Evolutionary conservation across 1,139 yeast species (phyloP), one percentile per base, ranked within the genome.

Genomic region (Zygosaccharomyces sapae): DNA sequence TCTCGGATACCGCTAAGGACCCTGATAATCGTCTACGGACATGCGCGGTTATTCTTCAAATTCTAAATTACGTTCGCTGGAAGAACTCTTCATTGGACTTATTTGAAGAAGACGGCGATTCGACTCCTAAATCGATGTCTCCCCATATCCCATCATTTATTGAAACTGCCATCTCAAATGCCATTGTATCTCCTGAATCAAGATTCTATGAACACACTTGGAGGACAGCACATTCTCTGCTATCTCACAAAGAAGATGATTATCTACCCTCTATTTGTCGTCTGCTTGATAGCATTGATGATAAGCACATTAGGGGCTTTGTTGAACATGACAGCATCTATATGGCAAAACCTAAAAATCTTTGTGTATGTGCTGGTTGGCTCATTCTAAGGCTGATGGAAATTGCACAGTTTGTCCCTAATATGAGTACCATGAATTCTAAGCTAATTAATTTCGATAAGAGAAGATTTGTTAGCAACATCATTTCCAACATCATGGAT

Each of bases 361-460:
- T 80, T 45, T 75, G 82, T 10, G 95, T 96, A 2, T 90, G 97
- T 62, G 79, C 89, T 54, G 97, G 97, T 7, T 83, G 90, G 89
- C 66, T 80, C 44, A 63, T 77, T 12, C 81, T 79, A 55, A 71
- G 86, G 46, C 62, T 83, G 54, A 60, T 81, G 46, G 88, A 83
- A 60, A 77, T 81, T 50, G 80, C 82, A 1, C 81, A 83, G 54
- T 81, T 77, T 59, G 77, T 83, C 43, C 88, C 89, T 18, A 81
- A 81, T 61, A 77, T 80, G 77, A 75, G 80, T 24, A 73, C 77
- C 34, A 81, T 76, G 52, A 77, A 80, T 57, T 71, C 82, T 1
- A 69, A 74, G 35, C 66, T 81, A 50, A 75, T 82, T 55, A 83
- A 83, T 58, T 83, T 82, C 62, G 88, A 83, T 61, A 83, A 83